Evolutionary conservation across 805 yeast genomes (phyloP).

Genomic region (Kodamaea leandrae): DNA sequence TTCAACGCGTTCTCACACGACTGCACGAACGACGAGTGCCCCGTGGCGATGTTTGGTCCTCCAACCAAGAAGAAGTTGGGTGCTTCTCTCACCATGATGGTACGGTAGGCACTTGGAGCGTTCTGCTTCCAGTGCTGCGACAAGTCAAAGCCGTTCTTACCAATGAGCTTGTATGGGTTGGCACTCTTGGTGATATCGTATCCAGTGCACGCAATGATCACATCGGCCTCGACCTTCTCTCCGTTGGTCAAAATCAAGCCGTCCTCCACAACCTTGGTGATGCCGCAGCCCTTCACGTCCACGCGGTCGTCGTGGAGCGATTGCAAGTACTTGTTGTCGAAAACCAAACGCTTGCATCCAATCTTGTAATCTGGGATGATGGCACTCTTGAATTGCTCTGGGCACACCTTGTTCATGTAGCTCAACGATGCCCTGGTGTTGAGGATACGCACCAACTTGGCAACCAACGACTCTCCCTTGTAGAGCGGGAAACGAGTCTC

Average conservation of each 20-base stretch:
- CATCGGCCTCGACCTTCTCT: conserved; percentile 29
- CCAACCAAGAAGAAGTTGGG: conserved; percentile 37
- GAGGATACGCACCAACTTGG: conserved; percentile 27
- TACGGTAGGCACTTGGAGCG: conserved; percentile 36
- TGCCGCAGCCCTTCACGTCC: conserved; percentile 21
- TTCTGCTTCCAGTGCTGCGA: conserved; percentile 27
- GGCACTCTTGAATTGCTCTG: conserved; percentile 31
- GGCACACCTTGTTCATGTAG: conserved; percentile 30
- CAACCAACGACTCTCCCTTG: conserved; percentile 26
- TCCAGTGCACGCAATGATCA: conserved; percentile 44
- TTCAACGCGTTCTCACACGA: conserved; percentile 35
- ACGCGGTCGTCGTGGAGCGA: conserved; percentile 31
- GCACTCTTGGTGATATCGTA: conserved; percentile 26
- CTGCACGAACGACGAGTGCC: conserved; percentile 40
- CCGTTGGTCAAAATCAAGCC: conserved; percentile 30
- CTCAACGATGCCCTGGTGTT: conserved; percentile 18
- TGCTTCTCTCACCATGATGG: conserved; percentile 28
- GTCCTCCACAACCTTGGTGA: conserved; percentile 28
- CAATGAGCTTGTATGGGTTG: conserved; percentile 20
- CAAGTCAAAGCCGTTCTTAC: conserved; percentile 24
- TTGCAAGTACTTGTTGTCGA: conserved; percentile 36
- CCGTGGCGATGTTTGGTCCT: conserved; percentile 44
- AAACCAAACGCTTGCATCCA: conserved; percentile 42
- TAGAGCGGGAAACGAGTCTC: conserved; percentile 37
- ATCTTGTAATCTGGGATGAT: conserved; percentile 38